Conservation (phyloP, 2,329 filamentous ascomycete species). For the Alternaria sp. region DNA sequence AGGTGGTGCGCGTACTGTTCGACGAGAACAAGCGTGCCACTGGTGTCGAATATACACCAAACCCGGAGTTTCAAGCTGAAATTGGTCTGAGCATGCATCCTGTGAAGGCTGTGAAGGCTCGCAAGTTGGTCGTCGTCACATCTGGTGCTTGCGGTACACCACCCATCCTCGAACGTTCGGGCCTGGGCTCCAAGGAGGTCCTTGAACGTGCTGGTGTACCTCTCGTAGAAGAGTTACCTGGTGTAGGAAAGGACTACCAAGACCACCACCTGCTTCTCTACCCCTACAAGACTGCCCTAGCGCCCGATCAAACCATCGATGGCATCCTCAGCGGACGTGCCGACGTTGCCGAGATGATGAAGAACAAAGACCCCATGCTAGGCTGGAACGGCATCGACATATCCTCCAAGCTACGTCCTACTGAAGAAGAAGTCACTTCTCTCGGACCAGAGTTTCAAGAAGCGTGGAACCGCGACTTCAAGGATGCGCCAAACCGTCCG, state of each 20-base stretch:
- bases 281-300: constrained; percentile 58
- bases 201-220: constrained; percentile 60
- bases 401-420: constrained; percentile 63
- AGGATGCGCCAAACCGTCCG: constrained; percentile 53
- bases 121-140: constrained; percentile 61
- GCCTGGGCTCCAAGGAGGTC: constrained; percentile 61
- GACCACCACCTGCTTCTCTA: constrained; percentile 65
- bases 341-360: constrained; percentile 55
- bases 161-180: constrained; percentile 66
- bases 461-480: constrained; percentile 64
- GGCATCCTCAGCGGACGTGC: constrained; percentile 58
- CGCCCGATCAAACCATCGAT: constrained; percentile 60
- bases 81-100: constrained; percentile 43
- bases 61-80: constrained; percentile 46
- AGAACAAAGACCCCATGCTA: constrained; percentile 57
- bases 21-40: constrained; percentile 60
- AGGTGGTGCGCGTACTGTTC: constrained; percentile 63
- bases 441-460: constrained; percentile 61
- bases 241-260: constrained; percentile 69
- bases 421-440: constrained; percentile 58
- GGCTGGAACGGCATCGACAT: constrained; percentile 66
- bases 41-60: constrained; percentile 65
- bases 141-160: constrained; percentile 62
- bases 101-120: constrained; percentile 54
- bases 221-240: constrained; percentile 61